Base-by-base conservation (phyloP, 371 early-diverging fungal genomes). In the Umbelopsis sp. region DNA sequence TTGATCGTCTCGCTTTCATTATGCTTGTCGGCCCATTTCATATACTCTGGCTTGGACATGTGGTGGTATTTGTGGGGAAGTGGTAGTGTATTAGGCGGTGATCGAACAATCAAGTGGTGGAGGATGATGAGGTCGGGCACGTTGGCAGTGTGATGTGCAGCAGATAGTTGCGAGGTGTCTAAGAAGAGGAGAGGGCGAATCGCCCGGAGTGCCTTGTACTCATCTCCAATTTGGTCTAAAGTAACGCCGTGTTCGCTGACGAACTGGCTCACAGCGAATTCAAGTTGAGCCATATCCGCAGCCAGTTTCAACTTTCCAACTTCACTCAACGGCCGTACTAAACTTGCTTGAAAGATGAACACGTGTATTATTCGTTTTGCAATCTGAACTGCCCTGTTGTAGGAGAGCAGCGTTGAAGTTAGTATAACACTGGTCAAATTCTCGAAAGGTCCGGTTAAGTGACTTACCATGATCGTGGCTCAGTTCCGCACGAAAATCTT, bases 231-330 rank as follows among this genome's bases (percentile, higher is more conserved):
- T 53, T 86, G 86, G 32, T 87, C 87, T 20, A 87, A 74, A 50
- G 80, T 84, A 66, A 84, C 72, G 9, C 86, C 86, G 75, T 78
- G 78, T 50, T 82, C 82, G 45, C 78, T 80, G 48, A 77, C 32
- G 50, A 89, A 78, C 66, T 87, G 88, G 67, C 77, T 87, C 16
- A 89, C 69, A 1, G 79, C 81, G 72, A 87, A 90, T 68, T 92
- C 92, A 24, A 92, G 70, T 69, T 90, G 90, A n/a, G 89, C 86
- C 86, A 92, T 85, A 69, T 92, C 92, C 22, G 81, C 78, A 50
- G 89, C 85, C 35, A 92, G 71, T 63, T 86, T 82, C 48, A 90
- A 73, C 73, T 90, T 89, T 48, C 89, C 89, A 4, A 73, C 73
- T 63, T 90, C 91, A 63, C 80, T 87, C 41, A 88, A 67, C 10